phyloP scores from a whole-genome alignment of 495 filamentous ascomycete genomes.

The Podospora pseudopauciseta region DNA sequence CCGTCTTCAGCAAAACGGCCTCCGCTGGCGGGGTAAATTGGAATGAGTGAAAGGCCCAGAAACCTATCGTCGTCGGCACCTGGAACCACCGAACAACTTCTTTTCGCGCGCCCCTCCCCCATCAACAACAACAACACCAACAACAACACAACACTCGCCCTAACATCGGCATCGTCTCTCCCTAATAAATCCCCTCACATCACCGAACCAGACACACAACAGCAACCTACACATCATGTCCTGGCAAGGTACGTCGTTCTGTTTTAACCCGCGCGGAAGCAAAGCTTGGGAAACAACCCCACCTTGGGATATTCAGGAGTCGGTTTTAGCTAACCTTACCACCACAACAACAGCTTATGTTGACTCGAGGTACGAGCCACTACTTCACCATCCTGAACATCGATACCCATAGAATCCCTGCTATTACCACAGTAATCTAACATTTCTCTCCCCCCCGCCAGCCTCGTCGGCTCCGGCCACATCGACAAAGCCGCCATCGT shows the following conservation, averaged over 20 bases:
- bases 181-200: slow-evolving; percentile 13
- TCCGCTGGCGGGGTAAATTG: slow-evolving; percentile 20
- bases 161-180: slow-evolving; percentile 3
- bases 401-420: too few relatives aligned
- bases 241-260: slow-evolving; percentile 49
- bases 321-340: slow-evolving; percentile 32
- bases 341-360: slow-evolving; percentile 40
- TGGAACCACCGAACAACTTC: slow-evolving; percentile 12
- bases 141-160: slow-evolving; percentile 3
- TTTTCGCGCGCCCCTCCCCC: slow-evolving; percentile 8
- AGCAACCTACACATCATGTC: slow-evolving; percentile 41
- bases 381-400: not conserved
- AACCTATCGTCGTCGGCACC: not conserved
- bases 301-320: slow-evolving; percentile 27
- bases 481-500: slow-evolving; percentile 87
- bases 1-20: not conserved
- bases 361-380: slow-evolving; percentile 44
- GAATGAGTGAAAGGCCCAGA: not conserved
- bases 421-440: not conserved
- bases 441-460: slow-evolving; percentile 26
- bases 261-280: not conserved
- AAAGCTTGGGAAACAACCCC: slow-evolving; percentile 28
- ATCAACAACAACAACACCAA: slow-evolving; percentile 9
- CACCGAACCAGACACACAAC: slow-evolving; percentile 24
- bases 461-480: slow-evolving; percentile 79